Evolutionary conservation across 2,329 filamentous ascomycete species (phyloP).

Genomic region (Colletotrichum caudatum): DNA sequence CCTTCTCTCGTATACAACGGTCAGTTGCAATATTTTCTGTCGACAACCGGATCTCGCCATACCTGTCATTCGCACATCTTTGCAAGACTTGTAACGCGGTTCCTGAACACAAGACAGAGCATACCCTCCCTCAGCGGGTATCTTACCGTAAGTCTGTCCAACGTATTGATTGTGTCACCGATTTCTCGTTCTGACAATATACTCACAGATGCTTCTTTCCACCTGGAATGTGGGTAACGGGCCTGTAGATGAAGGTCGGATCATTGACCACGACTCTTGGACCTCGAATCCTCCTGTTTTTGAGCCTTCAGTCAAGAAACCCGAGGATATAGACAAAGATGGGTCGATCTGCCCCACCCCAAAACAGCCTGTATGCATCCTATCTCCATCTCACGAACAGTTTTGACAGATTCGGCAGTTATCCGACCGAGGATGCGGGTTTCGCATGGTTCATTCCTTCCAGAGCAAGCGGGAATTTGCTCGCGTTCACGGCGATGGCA

Average conservation of each 20-base stretch:
- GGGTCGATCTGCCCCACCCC: too few species aligned
- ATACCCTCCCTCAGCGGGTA: neutral
- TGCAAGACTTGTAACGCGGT: neutral
- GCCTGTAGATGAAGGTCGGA: neutral
- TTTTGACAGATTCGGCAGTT: neutral
- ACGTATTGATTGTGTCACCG: neutral
- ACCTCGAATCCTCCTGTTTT: neutral
- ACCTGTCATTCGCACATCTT: too few species aligned
- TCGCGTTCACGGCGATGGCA: slow-evolving; percentile 29
- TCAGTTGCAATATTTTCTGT: neutral
- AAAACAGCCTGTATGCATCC: neutral
- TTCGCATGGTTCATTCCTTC: slow-evolving; percentile 36
- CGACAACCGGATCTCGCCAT: too few species aligned
- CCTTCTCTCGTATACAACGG: neutral
- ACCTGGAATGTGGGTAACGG: slow-evolving; percentile 10
- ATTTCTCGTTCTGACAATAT: neutral
- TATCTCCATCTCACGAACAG: neutral
- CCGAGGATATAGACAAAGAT: neutral
- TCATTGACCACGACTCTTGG: neutral
- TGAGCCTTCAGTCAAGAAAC: neutral
- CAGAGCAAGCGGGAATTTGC: slow-evolving; percentile 24
- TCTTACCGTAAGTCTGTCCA: neutral
- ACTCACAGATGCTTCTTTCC: slow-evolving; percentile 1
- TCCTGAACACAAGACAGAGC: neutral
- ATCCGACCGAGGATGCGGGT: slow-evolving; percentile 12